A percentile compares a stretch with the other conserved stretches of the same genome.
Evolutionary conservation across 768 basidiomycete species (phyloP).

Genomic region (Floccularia luteovirens): DNA sequence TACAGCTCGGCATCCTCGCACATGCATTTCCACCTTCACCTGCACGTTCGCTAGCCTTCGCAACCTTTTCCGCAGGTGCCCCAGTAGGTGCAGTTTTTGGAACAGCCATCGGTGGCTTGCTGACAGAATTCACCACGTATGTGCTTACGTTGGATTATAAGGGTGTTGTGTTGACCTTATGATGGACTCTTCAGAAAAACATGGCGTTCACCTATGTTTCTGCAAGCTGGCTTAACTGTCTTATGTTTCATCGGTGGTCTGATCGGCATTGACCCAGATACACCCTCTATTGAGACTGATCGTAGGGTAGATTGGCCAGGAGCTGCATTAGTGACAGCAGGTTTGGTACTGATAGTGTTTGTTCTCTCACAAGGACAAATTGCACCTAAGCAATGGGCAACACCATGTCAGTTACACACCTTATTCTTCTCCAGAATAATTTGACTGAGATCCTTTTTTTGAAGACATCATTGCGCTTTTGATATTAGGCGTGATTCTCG

Average conservation of each 20-base stretch:
- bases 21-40: conserved; percentile 62
- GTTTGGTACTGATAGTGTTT: conserved; percentile 62
- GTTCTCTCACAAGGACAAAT: conserved; percentile 57
- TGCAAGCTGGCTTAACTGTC: conserved; percentile 49
- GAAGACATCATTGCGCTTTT: conserved; percentile 61
- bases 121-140: conserved; percentile 47
- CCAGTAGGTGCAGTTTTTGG: conserved; percentile 77
- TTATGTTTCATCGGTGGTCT: conserved; percentile 45
- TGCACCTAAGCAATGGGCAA: conserved; percentile 52
- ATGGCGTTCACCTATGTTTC: conserved; percentile 63
- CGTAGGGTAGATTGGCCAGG: conserved; percentile 69
- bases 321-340: conserved; percentile 51
- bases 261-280: conserved; percentile 57
- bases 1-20: conserved; percentile 75
- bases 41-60: conserved; percentile 70
- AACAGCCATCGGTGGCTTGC: conserved; percentile 58
- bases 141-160: conserved; percentile 7
- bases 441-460: conserved; percentile 9
- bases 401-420: conserved; percentile 16
- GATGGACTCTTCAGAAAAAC: conserved; percentile 24
- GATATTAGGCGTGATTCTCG: conserved; percentile 46
- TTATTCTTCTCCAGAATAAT: conserved; percentile 2
- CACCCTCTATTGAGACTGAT: conserved; percentile 3
- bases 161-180: not conserved
- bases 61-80: conserved; percentile 79